A percentile compares a stretch with the other conserved stretches of the same genome.
Conservation (phyloP, 768 basidiomycete species). For the Pulveroboletus sp. region DNA sequence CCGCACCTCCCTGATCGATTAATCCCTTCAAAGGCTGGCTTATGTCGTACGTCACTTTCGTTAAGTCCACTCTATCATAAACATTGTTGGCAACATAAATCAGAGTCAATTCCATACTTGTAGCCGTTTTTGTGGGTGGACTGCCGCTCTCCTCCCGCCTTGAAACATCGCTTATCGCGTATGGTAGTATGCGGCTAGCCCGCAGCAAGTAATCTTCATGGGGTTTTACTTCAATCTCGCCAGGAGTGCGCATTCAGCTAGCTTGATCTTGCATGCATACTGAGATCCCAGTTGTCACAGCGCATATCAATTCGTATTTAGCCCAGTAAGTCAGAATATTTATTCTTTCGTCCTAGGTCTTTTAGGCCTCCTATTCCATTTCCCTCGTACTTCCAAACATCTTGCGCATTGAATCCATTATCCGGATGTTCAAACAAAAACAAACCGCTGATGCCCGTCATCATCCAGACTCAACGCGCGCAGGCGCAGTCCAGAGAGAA, state of each 20-base stretch:
- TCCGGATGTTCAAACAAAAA: not conserved
- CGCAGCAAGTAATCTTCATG: constrained; percentile 48
- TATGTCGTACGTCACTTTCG: constrained; percentile 31
- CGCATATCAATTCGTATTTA: constrained; percentile 54
- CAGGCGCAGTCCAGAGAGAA: constrained; percentile 25
- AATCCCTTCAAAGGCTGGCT: constrained; percentile 34
- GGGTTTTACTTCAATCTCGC: constrained; percentile 48
- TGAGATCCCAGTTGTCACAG: constrained; percentile 22
- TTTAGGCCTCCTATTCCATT: not conserved
- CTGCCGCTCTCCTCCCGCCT: not conserved
- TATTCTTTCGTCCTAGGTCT: not conserved
- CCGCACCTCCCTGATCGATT: constrained; percentile 13
- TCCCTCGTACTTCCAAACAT: not conserved
- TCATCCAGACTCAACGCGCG: constrained; percentile 42
- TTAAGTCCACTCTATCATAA: not conserved
- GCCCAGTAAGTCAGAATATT: constrained; percentile 31
- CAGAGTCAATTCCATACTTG: constrained; percentile 44
- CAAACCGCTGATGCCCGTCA: not conserved
- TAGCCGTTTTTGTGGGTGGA: constrained; percentile 35
- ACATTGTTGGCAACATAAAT: not conserved
- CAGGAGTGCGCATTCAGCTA: constrained; percentile 39
- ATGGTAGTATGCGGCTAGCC: constrained; percentile 42
- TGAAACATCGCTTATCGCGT: not conserved
- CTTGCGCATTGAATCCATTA: not conserved
- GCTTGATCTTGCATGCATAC: not conserved